Evolutionary conservation across 148 eudicot species (phyloP), one percentile per base, ranked within the genome.

Genomic region (Chenopodium berlandieri): DNA sequence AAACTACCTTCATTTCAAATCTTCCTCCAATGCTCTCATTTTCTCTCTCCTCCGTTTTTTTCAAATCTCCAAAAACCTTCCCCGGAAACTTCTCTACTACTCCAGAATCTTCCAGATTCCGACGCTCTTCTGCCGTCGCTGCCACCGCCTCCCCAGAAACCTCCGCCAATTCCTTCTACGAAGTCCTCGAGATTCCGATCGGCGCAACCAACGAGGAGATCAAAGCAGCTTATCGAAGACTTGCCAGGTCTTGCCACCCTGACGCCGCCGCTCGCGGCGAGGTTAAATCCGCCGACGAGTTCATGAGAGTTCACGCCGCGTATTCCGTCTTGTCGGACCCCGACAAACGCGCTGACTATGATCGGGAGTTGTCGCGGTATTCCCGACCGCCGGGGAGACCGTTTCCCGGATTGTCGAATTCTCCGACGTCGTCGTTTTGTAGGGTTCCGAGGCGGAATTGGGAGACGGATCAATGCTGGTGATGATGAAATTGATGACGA

Each of bases 261-360:
- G 97, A 92, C 52, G 93, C 84, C 17, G 83, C 85, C 19, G 50
- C n/a, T 17, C 80, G 20, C 4, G 67, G 78, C 30, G 71, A 69
- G 78, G 50, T 60, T 54, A 71, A 56, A 54, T 56, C 74, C 9
- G 78, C 84, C 22, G 86, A 86, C 25, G 89, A 86, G 50, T 94
- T 94, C 50, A 87, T 90, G 60, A 86, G 82, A 76, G 85, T 92
- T 31, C 86, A 90, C 48, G 80, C 88, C 0, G 95, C 97, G 2
- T 94, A 94, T 37, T 84, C 91, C 0, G 91, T 91, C 5, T 85
- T 94, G 1, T 88, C 91, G 0, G 97, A 94, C 75, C 94, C 94
- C 0, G 79, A 81, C 3, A 92, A 90, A 75, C 92, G 97, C 9
- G 91, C 93, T 2, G 88, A 87, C 32, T 92, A 94, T 56, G 95